Base-by-base conservation (phyloP, 2,329 filamentous ascomycete species). In the Pestalotiopsis sp. region DNA sequence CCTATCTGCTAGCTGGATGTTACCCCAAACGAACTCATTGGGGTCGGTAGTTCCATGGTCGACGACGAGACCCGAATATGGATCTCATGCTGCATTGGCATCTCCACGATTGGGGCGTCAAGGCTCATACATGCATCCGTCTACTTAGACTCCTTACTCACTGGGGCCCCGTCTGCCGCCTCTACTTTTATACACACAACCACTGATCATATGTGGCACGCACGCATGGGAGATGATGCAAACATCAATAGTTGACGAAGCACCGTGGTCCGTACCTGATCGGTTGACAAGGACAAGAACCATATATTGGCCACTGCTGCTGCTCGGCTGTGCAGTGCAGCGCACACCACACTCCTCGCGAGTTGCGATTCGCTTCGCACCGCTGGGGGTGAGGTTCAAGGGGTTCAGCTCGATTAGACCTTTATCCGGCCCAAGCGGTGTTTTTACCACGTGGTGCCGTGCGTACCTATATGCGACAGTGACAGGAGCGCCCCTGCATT, bases 401-500 rank as follows among this genome's bases (percentile, higher is more conserved):
- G 72, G 69, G 70, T 68, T 56, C 70, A 70, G 69, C 66, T 52
- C 65, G 69, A 62, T 71, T 69, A 72, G 71, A 71, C 69, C 70
- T 71, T 71, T 69, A 68, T 71, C 70, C 76, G 74, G 75, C 70
- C 75, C 75, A 71, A 72, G 75, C 74, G 71, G 75, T 31, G 27
- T 31, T 31, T 31, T 31, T 31, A 31, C 75, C 75, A 77, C 75
- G 75, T 77, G 75, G 75, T 73, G 45, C 17, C 45, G 45, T 52
- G 7, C 45, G 17, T 52, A 17, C 45, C 45, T 52, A 70, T 52
- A 70, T 67, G 67, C 71, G 72, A 74, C 67, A 71, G 69, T 73
- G 72, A 71, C 74, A 75, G 73, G 73, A 74, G 73, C 71, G 71
- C 71, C 72, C 75, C 75, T 74, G 73, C 65, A 73, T 65, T 68